These are phyloP conservation scores for Sanghuangporus weigelae DNA, from an alignment of 1,284 basidiomycete genomes.

Conservation along the genomic window DNA sequence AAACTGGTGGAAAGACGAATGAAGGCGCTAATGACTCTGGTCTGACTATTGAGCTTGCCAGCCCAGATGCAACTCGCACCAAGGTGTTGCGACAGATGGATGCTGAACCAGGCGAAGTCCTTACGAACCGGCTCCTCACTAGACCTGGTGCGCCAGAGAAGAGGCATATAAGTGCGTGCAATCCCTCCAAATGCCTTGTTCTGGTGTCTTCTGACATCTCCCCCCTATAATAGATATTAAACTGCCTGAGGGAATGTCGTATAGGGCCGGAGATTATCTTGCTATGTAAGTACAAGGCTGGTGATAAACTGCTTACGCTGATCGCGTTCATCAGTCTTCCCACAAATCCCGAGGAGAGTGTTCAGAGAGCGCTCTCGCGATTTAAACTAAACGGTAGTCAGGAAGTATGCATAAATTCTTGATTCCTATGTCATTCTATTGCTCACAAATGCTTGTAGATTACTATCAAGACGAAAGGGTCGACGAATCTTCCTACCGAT, in stretches of 20 bases:
- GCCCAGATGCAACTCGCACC: constrained; percentile 32
- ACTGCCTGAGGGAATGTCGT: constrained; percentile 37
- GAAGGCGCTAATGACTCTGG: constrained; percentile 17
- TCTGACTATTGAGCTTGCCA: constrained; percentile 32
- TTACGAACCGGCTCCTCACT: constrained; percentile 37
- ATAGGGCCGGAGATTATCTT: constrained; percentile 45
- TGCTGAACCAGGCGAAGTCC: constrained; percentile 34
- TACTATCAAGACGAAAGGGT: constrained; percentile 33
- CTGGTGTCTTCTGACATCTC: background rate
- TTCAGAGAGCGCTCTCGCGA: constrained; percentile 35
- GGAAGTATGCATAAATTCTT: constrained; percentile 25
- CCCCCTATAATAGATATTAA: constrained; percentile 31
- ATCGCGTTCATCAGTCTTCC: constrained; percentile 29
- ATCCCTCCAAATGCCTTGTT: background rate
- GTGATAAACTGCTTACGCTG: background rate
- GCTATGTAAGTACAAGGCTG: constrained; percentile 32
- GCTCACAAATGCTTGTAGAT: constrained; percentile 26
- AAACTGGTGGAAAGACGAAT: constrained; percentile 11
- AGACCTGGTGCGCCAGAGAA: constrained; percentile 35
- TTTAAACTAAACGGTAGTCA: constrained; percentile 40
- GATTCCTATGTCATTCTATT: background rate
- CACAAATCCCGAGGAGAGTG: constrained; percentile 34
- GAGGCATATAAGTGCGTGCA: constrained; percentile 35
- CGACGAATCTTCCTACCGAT: constrained; percentile 38
- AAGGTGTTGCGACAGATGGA: constrained; percentile 35